A percentile compares a stretch with the other conserved stretches of the same genome.
phyloP scores from a whole-genome alignment of 495 filamentous ascomycete genomes.

The Neurospora intermedia region DNA sequence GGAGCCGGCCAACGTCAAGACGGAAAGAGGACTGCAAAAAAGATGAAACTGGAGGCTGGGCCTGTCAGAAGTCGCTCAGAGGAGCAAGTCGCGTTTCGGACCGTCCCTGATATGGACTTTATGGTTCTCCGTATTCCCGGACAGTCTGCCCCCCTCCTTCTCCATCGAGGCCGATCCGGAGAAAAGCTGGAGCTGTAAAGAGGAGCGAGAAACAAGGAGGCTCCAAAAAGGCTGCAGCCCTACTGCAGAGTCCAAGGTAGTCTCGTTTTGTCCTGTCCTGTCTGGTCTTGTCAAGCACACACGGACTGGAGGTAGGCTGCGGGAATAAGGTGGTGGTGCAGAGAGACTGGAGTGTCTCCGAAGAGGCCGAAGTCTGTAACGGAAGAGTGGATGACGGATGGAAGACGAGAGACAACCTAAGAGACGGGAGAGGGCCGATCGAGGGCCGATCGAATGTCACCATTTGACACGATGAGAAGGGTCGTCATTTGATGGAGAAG shows the following conservation, averaged over 20 bases:
- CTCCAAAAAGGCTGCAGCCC: neutral
- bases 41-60: neutral
- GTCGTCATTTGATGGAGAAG: neutral
- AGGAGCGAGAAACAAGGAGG: neutral
- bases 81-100: neutral
- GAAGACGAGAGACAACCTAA: neutral
- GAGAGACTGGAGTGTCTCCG: neutral
- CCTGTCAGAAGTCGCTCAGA: neutral
- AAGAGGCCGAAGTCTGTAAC: neutral
- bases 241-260: neutral
- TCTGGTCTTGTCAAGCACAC: neutral
- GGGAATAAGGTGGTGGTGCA: neutral
- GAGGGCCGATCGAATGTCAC: neutral
- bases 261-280: neutral
- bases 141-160: neutral
- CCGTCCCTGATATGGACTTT: neutral
- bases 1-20: neutral
- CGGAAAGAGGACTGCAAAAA: neutral
- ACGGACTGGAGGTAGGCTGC: neutral
- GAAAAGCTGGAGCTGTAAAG: neutral
- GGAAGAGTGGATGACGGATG: neutral
- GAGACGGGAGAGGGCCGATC: neutral
- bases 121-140: neutral
- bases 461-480: neutral
- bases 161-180: neutral